Percentiles rank a stretch among this genome's conserved stretches.
Evolutionary conservation across 768 basidiomycete genomes (phyloP).

Genomic region (Tephrocybe sp.): DNA sequence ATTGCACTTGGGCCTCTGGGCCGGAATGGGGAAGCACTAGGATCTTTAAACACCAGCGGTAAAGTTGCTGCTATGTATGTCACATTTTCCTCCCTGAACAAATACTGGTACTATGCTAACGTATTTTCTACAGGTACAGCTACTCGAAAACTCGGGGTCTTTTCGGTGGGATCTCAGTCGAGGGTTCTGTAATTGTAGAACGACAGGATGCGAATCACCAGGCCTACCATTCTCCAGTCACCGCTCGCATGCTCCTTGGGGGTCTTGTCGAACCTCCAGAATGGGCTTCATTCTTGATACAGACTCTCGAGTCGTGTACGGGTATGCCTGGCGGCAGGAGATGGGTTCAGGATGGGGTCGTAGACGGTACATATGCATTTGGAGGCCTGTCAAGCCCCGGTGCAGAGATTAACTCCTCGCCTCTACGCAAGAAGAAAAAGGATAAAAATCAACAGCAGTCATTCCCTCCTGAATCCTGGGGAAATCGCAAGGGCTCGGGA

Average conservation of each 20-base stretch:
- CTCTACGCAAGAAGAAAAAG: slow-evolving; percentile 50
- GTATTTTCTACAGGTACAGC: slow-evolving; percentile 60
- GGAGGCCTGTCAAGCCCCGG: slow-evolving; percentile 47
- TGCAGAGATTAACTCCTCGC: slow-evolving; percentile 31
- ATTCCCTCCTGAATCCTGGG: slow-evolving; percentile 73
- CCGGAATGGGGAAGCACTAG: slow-evolving; percentile 91
- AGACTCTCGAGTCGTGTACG: slow-evolving; percentile 71
- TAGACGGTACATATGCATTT: slow-evolving; percentile 56
- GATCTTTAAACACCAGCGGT: slow-evolving; percentile 80
- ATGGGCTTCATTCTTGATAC: slow-evolving; percentile 78
- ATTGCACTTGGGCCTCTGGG: slow-evolving; percentile 90
- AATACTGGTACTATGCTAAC: neutral
- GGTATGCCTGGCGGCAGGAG: slow-evolving; percentile 63
- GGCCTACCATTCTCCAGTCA: slow-evolving; percentile 77
- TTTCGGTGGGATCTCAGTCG: slow-evolving; percentile 88
- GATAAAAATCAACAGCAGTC: slow-evolving; percentile 19
- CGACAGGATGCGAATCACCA: slow-evolving; percentile 89
- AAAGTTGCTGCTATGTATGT: slow-evolving; percentile 88
- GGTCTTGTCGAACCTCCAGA: slow-evolving; percentile 72
- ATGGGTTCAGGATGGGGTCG: slow-evolving; percentile 62
- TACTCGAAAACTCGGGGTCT: slow-evolving; percentile 92
- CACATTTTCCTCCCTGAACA: neutral
- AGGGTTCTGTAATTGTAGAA: slow-evolving; percentile 91
- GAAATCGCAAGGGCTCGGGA: slow-evolving; percentile 42
- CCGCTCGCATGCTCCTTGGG: slow-evolving; percentile 76